Evolutionary conservation across 768 basidiomycete genomes (phyloP).

Genomic region (Termitomyces sp.): DNA sequence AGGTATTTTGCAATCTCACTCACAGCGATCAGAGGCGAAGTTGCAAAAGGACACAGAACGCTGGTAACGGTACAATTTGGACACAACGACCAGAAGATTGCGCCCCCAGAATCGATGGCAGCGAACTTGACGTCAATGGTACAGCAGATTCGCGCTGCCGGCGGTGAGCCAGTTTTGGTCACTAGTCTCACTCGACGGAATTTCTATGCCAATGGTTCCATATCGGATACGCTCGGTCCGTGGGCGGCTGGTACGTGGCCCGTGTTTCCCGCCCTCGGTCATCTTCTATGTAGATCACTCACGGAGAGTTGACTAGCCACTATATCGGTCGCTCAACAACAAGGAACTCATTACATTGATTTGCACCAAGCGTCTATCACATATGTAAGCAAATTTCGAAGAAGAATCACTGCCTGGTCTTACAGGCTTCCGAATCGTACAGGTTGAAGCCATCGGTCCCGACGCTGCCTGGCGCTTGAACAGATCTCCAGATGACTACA

Average conservation of each 20-base stretch:
- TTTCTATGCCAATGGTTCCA: conserved; percentile 35
- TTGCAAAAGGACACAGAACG: conserved; percentile 34
- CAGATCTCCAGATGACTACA: conserved; percentile 36
- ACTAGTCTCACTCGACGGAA: conserved; percentile 39
- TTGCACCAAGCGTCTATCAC: conserved; percentile 37
- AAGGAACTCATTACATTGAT: conserved; percentile 37
- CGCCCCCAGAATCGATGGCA: conserved; percentile 43
- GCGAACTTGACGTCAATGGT: conserved; percentile 41
- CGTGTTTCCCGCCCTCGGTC: background rate
- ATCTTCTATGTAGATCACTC: background rate
- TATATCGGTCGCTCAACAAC: conserved; percentile 33
- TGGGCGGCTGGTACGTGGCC: conserved; percentile 34
- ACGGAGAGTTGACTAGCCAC: conserved; percentile 25
- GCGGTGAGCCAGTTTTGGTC: conserved; percentile 40
- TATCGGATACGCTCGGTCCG: conserved; percentile 34
- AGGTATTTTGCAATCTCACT: conserved; percentile 1
- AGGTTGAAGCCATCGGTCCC: conserved; percentile 39
- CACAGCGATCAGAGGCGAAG: conserved; percentile 26
- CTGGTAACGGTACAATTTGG: conserved; percentile 43
- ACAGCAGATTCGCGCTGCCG: conserved; percentile 33
- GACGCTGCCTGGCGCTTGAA: conserved; percentile 39
- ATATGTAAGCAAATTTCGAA: conserved; percentile 20
- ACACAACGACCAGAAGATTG: conserved; percentile 41
- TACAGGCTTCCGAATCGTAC: conserved; percentile 4
- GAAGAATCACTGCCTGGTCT: background rate